Evolutionary conservation across 1,139 yeast genomes (phyloP).

Genomic region (Blastobotrys buckinghamii): DNA sequence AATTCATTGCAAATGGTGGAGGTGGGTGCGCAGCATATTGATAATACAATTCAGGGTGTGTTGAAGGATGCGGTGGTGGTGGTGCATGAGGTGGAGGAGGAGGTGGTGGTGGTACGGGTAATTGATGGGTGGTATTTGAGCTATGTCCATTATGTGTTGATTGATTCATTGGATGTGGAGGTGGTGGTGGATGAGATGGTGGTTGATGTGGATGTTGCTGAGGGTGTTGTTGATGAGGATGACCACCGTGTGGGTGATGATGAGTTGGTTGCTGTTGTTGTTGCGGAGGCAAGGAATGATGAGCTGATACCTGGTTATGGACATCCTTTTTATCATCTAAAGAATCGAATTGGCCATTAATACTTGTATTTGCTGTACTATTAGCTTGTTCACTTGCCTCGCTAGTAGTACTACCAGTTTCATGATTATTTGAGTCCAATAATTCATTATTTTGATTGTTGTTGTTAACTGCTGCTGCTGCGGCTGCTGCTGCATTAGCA

Average conservation of each 20-base stretch:
- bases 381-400: not conserved
- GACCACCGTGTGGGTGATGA: not conserved
- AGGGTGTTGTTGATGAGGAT: not conserved
- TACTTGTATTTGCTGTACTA: slow-evolving; percentile 1
- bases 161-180: not conserved
- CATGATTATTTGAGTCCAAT: not conserved
- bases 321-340: not conserved
- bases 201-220: not conserved
- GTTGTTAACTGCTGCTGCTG: not conserved
- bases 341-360: not conserved
- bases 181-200: not conserved
- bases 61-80: not conserved
- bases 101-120: too few relatives aligned
- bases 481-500: slow-evolving; percentile 2
- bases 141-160: not conserved
- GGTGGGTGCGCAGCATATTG: slow-evolving; percentile 15
- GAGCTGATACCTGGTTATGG: not conserved
- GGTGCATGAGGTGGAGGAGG: not conserved
- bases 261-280: not conserved
- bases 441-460: not conserved
- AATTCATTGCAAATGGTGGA: slow-evolving; percentile 8
- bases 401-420: not conserved
- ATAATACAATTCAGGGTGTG: not conserved
- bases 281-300: not conserved
- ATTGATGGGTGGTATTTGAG: not conserved